Evolutionary conservation across 148 eudicot genomes (phyloP).

Genomic region (Heliamphora exappendiculata): DNA sequence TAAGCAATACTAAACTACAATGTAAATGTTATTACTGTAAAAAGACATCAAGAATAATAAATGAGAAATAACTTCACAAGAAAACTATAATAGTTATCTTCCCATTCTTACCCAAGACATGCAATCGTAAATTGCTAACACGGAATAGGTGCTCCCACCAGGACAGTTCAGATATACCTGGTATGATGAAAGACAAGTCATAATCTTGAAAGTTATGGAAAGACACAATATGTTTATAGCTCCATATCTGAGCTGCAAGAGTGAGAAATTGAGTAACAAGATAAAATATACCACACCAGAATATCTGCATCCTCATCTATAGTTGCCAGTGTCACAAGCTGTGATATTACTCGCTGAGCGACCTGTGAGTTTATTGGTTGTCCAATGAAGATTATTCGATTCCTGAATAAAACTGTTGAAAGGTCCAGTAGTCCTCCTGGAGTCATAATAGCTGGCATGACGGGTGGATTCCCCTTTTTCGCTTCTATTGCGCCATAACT

Average conservation of each 20-base stretch:
- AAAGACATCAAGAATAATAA: background rate
- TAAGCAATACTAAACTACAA: background rate
- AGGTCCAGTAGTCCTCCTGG: constrained; percentile 89
- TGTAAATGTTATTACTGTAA: background rate
- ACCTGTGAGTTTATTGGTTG: constrained; percentile 68
- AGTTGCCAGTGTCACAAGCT: constrained; percentile 83
- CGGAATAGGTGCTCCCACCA: constrained; percentile 90
- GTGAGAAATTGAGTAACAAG: background rate
- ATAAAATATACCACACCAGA: constrained; percentile 39
- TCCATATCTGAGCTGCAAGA: background rate
- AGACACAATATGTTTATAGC: background rate
- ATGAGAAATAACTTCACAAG: background rate
- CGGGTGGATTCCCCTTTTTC: constrained; percentile 57
- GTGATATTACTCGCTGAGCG: constrained; percentile 85
- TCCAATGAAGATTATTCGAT: constrained; percentile 86
- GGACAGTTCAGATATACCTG: constrained; percentile 84
- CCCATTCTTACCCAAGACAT: constrained; percentile 90
- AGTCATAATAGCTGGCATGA: constrained; percentile 92
- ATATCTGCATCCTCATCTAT: constrained; percentile 87
- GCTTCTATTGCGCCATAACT: constrained; percentile 64
- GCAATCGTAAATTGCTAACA: constrained; percentile 89
- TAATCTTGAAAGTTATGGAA: background rate
- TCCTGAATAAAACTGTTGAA: constrained; percentile 76
- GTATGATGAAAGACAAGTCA: constrained; percentile 3
- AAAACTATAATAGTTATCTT: background rate